These are phyloP conservation scores for Sporisorium graminicola DNA, from an alignment of 1,284 basidiomycete species.

Conservation along the genomic window DNA sequence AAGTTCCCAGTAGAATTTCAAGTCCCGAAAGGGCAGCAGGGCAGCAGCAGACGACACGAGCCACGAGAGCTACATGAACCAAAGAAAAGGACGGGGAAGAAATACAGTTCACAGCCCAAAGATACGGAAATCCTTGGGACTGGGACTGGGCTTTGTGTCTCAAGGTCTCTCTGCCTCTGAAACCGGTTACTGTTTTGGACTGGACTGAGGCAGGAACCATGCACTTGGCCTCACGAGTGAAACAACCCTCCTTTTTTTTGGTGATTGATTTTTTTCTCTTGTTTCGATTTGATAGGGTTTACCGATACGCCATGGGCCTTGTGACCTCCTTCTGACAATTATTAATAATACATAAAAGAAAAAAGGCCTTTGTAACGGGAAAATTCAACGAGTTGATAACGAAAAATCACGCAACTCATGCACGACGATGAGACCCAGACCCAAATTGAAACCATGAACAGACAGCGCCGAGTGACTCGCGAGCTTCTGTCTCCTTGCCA, in stretches of 20 bases:
- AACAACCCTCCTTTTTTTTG: neutral
- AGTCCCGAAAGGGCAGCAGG: neutral
- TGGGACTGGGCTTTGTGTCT: too few species aligned
- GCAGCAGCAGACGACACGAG: neutral
- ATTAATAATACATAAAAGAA: too few species aligned
- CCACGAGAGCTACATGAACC: neutral
- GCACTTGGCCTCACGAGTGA: conserved; percentile 5
- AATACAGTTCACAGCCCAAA: neutral
- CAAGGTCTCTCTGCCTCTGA: too few species aligned
- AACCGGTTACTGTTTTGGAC: neutral
- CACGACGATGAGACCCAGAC: neutral
- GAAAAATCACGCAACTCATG: conserved; percentile 10
- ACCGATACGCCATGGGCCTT: neutral
- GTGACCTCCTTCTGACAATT: neutral
- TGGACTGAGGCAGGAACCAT: conserved; percentile 8
- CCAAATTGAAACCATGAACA: too few species aligned
- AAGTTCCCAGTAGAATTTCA: neutral
- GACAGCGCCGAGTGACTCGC: too few species aligned
- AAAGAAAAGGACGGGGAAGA: neutral
- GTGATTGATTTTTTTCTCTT: neutral
- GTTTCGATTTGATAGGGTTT: neutral
- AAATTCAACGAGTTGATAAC: too few species aligned
- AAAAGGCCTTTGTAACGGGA: too few species aligned
- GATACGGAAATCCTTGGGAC: too few species aligned
- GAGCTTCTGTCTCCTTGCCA: too few species aligned